Conservation (phyloP, 371 early-diverging fungal species). For the Mortierella sp. region DNA sequence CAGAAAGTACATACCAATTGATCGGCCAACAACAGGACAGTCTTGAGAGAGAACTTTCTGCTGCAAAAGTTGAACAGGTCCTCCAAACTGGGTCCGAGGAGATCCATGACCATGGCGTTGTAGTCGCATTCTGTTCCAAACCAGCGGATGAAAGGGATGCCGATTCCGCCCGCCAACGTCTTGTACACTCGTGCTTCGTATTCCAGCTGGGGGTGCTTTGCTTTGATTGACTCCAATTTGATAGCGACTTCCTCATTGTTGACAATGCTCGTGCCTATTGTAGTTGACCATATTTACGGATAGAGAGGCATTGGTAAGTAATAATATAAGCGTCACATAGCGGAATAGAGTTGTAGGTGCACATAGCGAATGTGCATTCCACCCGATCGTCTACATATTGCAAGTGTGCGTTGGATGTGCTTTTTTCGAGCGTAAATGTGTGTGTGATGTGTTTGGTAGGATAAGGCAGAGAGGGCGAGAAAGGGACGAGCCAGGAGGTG, state of each 20-base stretch:
- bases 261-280: slow-evolving; percentile 88
- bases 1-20: slow-evolving; percentile 84
- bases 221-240: slow-evolving; percentile 94
- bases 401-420: background rate
- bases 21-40: slow-evolving; percentile 97
- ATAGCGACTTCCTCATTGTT: slow-evolving; percentile 97
- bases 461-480: no score
- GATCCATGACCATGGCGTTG: slow-evolving; percentile 99
- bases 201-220: slow-evolving; percentile 97
- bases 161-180: slow-evolving; percentile 94
- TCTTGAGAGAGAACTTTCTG: slow-evolving; percentile 98
- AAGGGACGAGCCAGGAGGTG: background rate
- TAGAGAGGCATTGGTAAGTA: background rate
- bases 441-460: background rate
- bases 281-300: background rate
- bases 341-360: no score
- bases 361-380: background rate
- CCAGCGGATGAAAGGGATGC: slow-evolving; percentile 96
- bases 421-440: background rate
- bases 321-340: background rate
- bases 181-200: slow-evolving; percentile 98
- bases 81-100: slow-evolving; percentile 98
- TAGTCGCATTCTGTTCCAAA: slow-evolving; percentile 95
- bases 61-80: slow-evolving; percentile 99
- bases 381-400: no score